Percentiles rank a stretch among this genome's conserved stretches.
Conservation (phyloP, 495 filamentous ascomycete species). For the Penicillium canariense region DNA sequence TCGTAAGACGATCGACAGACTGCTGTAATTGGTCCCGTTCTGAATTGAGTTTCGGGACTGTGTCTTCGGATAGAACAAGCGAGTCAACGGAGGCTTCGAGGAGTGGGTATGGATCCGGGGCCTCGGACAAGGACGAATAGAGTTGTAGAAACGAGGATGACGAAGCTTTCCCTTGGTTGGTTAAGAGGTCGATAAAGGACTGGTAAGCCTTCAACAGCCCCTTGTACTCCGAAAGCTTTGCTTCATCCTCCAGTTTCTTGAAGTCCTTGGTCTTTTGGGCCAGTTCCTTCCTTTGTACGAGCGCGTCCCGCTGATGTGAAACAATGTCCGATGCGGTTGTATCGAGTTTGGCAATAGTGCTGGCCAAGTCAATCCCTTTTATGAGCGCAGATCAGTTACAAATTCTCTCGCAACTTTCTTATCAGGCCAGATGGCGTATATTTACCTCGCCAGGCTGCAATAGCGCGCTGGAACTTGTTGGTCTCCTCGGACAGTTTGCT, state of each 20-base stretch:
- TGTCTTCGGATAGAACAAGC: slow-evolving; percentile 85
- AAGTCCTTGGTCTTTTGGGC: slow-evolving; percentile 99
- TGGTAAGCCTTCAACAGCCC: slow-evolving; percentile 93
- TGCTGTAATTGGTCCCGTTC: slow-evolving; percentile 86
- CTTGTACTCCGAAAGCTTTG: slow-evolving; percentile 85
- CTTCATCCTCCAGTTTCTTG: slow-evolving; percentile 86
- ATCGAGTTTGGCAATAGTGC: slow-evolving; percentile 83
- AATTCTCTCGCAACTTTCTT: background rate
- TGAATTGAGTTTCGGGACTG: slow-evolving; percentile 76
- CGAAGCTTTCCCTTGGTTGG: slow-evolving; percentile 88
- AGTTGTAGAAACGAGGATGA: slow-evolving; percentile 88
- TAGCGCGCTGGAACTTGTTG: slow-evolving; percentile 93
- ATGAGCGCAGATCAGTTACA: slow-evolving; percentile 27
- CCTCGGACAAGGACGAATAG: slow-evolving; percentile 92
- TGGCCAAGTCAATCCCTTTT: slow-evolving; percentile 82
- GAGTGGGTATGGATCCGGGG: slow-evolving; percentile 92
- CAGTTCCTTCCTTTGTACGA: slow-evolving; percentile 92
- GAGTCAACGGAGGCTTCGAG: slow-evolving; percentile 96
- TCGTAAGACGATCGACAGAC: slow-evolving; percentile 75
- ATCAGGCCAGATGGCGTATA: background rate
- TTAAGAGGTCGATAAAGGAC: slow-evolving; percentile 91
- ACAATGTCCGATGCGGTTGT: slow-evolving; percentile 91
- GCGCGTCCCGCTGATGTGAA: slow-evolving; percentile 82
- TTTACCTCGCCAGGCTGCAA: slow-evolving; percentile 93
- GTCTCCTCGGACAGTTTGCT: slow-evolving; percentile 53